Evolutionary conservation across 179 eudicot species (phyloP).

Genomic region (Camellia oleifera): DNA sequence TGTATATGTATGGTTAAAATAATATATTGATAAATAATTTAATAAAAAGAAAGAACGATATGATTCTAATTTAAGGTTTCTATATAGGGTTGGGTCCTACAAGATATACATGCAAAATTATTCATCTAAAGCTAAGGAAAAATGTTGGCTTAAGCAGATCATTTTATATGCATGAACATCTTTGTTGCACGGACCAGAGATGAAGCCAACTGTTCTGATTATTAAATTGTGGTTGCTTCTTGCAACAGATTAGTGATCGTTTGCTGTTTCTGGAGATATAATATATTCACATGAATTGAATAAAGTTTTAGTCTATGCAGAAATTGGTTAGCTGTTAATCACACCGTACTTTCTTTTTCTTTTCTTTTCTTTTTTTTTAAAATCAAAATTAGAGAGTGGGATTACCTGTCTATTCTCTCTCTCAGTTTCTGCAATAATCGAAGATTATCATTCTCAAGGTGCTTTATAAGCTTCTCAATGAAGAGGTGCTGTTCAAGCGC

Average conservation of each 20-base stretch:
- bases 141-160: constrained; percentile 7
- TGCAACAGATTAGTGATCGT: neutral
- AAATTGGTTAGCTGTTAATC: neutral
- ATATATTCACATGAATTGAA: neutral
- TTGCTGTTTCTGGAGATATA: constrained; percentile 7
- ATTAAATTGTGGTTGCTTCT: neutral
- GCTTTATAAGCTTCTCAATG: constrained; percentile 12
- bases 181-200: neutral
- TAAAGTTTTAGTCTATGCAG: neutral
- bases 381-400: neutral
- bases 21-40: neutral
- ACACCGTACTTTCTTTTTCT: neutral
- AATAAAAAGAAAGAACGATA: neutral
- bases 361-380: too few species aligned
- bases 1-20: neutral
- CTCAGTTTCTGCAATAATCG: constrained; percentile 14
- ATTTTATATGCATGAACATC: neutral
- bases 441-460: constrained; percentile 13
- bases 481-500: constrained; percentile 6
- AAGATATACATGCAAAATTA: neutral
- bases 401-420: constrained; percentile 20
- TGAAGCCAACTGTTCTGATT: neutral
- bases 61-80: neutral
- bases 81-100: neutral
- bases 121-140: neutral